Percentiles rank a stretch among this genome's conserved stretches.
Evolutionary conservation across 352 stramenopile species (phyloP).

Genomic region (Pilasporangium apinafurcum): DNA sequence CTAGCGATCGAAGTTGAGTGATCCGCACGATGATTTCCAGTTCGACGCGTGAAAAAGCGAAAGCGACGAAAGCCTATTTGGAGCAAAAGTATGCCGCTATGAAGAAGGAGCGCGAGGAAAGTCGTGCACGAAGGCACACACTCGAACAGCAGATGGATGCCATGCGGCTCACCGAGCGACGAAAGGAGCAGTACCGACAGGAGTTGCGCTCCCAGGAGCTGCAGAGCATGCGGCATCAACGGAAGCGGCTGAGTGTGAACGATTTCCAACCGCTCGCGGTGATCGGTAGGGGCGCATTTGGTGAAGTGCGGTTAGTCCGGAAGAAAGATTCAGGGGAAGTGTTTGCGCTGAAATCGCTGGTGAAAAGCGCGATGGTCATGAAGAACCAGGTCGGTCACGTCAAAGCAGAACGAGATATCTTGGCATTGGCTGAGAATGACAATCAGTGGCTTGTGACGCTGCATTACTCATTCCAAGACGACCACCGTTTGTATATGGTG

Average conservation of each 20-base stretch:
- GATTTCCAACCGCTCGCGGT: slow-evolving; percentile 97
- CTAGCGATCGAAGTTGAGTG: too few relatives aligned
- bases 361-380: slow-evolving; percentile 85
- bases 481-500: slow-evolving; percentile 85
- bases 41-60: slow-evolving; percentile 76
- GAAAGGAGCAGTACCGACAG: slow-evolving; percentile 70
- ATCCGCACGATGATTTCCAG: slow-evolving; percentile 70
- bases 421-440: slow-evolving; percentile 89
- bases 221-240: slow-evolving; percentile 65
- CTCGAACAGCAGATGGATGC: slow-evolving; percentile 77
- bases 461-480: slow-evolving; percentile 97
- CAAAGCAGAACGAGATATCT: slow-evolving; percentile 94
- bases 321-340: slow-evolving; percentile 79
- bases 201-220: slow-evolving; percentile 68
- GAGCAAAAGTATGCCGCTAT: slow-evolving; percentile 84
- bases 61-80: slow-evolving; percentile 77
- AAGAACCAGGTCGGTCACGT: slow-evolving; percentile 95
- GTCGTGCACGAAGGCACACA: slow-evolving; percentile 53
- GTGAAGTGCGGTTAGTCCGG: slow-evolving; percentile 90
- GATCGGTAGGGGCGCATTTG: slow-evolving; percentile 97
- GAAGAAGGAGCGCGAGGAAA: slow-evolving; percentile 81
- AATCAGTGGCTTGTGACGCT: slow-evolving; percentile 96
- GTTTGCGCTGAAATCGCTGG: slow-evolving; percentile 88
- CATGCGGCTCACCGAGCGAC: slow-evolving; percentile 63
- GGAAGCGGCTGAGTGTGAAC: slow-evolving; percentile 62